Evolutionary conservation across 2,329 filamentous ascomycete species (phyloP), one percentile per base, ranked within the genome.

Genomic region (Trichoderma atroviride): DNA sequence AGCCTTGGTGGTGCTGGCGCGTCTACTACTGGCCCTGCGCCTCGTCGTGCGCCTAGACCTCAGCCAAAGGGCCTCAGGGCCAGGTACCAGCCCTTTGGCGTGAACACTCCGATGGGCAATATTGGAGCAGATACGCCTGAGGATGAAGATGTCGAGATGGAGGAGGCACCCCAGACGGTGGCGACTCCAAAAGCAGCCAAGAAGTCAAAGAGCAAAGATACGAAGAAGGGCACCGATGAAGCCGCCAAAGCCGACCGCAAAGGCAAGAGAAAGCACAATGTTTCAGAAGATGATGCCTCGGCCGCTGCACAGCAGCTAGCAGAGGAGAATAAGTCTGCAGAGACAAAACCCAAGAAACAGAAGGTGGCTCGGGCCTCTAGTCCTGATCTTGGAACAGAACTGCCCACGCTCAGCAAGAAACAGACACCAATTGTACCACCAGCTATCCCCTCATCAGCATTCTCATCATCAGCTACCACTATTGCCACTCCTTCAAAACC

Each of bases 41-140:
- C 85, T 5, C 81, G 85, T 69, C 87, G 83, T 70, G 78, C 84
- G 1, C 82, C 88, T 60, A 86, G 89, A 70, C 82, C 86, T 57
- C 92, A 94, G 77, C 91, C 92, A 1, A 84, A 86, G 74, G 90
- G 88, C 7, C 80, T 94, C 66, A 88, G 85, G 74, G 86, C 89
- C 78, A 87, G 91, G 40, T 93, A 87, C 78, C 85, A 85, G 66
- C 91, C 91, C 1, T 86, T 91, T 56, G 91, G 91, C 33, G 83
- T 87, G 55, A 75, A 74, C 69, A 75, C 74, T 27, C 70, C 77
- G 35, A 74, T 77, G 73, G 76, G 74, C 56, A 76, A 71, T 16
- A 84, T 84, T 72, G 83, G 83, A 13, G 66, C 47, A n/a, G 83
- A 82, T 31, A 79, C 73, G 0, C 73, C 85, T 75, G 83, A 83